These are phyloP conservation scores for Populus tomentosa DNA, from an alignment of 441 rosid genomes.

Conservation along the genomic window DNA sequence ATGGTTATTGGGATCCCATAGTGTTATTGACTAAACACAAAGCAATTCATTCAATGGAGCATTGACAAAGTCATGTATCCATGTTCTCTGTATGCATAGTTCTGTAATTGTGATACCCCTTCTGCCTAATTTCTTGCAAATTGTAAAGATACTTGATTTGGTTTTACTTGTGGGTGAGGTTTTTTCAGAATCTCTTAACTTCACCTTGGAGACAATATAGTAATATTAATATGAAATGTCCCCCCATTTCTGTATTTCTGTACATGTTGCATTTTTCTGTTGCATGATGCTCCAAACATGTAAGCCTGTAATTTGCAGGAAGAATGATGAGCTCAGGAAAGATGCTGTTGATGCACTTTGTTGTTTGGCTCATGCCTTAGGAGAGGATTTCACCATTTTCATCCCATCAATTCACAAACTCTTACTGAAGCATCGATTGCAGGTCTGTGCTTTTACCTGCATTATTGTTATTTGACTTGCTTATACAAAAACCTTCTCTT, in stretches of 20 bases:
- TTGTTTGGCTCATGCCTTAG: conserved; percentile 98
- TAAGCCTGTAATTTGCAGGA: conserved; percentile 44
- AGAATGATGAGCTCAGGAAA: conserved; percentile 82
- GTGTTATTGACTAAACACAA: not conserved
- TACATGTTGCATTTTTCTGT: not conserved
- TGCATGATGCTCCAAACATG: not conserved
- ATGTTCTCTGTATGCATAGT: not conserved
- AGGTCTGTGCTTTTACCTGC: conserved; percentile 38
- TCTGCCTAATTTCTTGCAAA: not conserved
- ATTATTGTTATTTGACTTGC: not conserved
- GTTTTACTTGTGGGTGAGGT: not conserved
- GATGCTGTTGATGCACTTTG: conserved; percentile 99
- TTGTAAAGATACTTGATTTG: not conserved
- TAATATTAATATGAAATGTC: not conserved
- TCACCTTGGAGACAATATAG: not conserved
- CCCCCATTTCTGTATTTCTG: not conserved
- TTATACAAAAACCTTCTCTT: not conserved
- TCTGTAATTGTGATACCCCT: not conserved
- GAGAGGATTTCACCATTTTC: conserved; percentile 96
- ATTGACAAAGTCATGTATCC: not conserved
- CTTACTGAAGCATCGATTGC: conserved; percentile 65
- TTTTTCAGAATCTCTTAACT: not conserved
- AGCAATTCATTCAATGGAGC: not conserved
- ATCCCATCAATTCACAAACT: conserved; percentile 95
- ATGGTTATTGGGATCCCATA: not conserved